phyloP scores from a whole-genome alignment of 2,329 filamentous ascomycete species.

The Tolypocladium cylindrosporum region DNA sequence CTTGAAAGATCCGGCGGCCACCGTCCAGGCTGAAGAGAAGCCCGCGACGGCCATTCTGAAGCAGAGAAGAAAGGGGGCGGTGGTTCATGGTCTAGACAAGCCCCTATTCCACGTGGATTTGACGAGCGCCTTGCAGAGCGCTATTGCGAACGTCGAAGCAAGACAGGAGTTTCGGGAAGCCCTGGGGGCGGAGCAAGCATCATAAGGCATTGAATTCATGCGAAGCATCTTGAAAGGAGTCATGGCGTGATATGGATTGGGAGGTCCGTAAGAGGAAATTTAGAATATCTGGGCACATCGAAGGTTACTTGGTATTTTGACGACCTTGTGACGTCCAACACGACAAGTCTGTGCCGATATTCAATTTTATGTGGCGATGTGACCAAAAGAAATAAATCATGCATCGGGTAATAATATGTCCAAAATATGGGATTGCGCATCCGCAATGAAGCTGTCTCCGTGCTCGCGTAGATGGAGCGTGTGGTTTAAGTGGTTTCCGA shows the following conservation, averaged over 20 bases:
- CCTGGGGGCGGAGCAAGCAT: neutral
- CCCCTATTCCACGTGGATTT: slow-evolving; percentile 93
- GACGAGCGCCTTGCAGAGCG: slow-evolving; percentile 79
- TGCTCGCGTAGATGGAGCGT: neutral
- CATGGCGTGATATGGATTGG: neutral
- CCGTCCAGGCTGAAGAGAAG: slow-evolving; percentile 24
- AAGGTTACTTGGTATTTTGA: neutral
- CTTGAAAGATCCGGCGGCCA: neutral
- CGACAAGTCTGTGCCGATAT: neutral
- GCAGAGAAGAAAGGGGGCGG: slow-evolving; percentile 41
- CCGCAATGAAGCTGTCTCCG: no score
- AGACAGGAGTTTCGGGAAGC: slow-evolving; percentile 23
- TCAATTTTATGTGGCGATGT: neutral
- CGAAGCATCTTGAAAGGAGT: neutral
- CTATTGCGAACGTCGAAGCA: slow-evolving; percentile 66
- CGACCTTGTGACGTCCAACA: neutral
- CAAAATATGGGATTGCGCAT: neutral
- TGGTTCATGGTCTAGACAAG: slow-evolving; percentile 77
- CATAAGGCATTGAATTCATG: neutral
- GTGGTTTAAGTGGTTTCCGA: neutral
- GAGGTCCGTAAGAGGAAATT: neutral
- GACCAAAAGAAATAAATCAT: neutral
- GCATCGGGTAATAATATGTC: neutral
- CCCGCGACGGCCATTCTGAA: slow-evolving; percentile 15
- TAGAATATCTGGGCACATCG: neutral